Base-by-base conservation (phyloP, 805 yeast species). In the Candida ortonii region DNA sequence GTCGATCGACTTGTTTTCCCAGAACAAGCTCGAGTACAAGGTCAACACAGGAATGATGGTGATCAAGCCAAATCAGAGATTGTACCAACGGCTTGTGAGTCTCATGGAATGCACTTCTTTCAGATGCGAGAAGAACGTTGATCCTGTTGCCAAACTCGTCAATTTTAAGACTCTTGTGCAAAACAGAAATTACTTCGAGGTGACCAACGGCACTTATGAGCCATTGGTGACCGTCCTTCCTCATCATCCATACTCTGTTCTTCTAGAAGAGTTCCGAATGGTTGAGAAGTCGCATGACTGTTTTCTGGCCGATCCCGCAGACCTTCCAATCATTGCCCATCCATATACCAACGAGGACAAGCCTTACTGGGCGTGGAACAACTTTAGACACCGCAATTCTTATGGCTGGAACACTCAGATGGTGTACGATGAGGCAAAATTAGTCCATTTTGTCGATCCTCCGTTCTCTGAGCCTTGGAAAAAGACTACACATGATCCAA, bases 391-490 rank as follows among this genome's bases (percentile, higher is more conserved):
- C 18, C 17, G 38, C 23, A 25, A 30, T 23, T 20, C 37, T 3
- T 58, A 52, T 29, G 57, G 59, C 5, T 69, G 76, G 76, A 41
- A 57, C 18, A 49, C 68, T 3, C 19, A 28, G 5, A 23, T 48
- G 15, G 47, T 55, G 10, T 39, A 59, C 6, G 41, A 49, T 6
- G 52, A 61, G 8, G 54, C 70, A 5, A 43, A 68, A 47, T 61
- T 76, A 34, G 52, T 78, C 18, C 88, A 81, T 52, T 81, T 74
- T 53, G 73, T 82, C 3, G 88, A 81, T 49, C 67, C 70, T 22
- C 87, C 87, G 5, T 55, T 79, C 6, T 76, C 79, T 0, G 80
- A 81, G 49, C 87, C 86, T 4, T 80, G 87, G 87, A 50, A 49
- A 25, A 24, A 41, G 3, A 55, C 52, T 23, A 36, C 34, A 28